Conservation (phyloP, 768 basidiomycete genomes). For the Boletus tylopilopsis region DNA sequence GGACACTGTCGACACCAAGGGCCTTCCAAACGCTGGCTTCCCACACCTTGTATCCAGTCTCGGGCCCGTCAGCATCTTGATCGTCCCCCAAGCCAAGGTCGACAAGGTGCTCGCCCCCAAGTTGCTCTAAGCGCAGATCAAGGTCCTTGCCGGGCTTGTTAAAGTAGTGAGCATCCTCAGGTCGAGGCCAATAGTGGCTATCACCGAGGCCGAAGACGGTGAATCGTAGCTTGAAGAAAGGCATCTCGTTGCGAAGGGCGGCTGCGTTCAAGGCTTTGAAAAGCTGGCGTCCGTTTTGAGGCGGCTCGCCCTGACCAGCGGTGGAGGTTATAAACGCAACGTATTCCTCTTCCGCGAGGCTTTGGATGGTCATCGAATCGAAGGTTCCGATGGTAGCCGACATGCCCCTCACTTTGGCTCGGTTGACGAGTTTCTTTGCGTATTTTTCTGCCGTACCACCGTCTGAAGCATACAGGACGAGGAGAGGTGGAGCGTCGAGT, state of each 20-base stretch:
- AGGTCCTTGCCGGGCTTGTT: constrained; percentile 96
- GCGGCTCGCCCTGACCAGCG: constrained; percentile 96
- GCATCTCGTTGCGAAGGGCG: constrained; percentile 43
- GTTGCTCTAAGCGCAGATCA: constrained; percentile 68
- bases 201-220: constrained; percentile 95
- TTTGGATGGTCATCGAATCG: constrained; percentile 77
- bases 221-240: constrained; percentile 64
- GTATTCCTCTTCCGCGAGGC: constrained; percentile 66
- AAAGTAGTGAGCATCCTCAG: constrained; percentile 97
- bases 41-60: constrained; percentile 97
- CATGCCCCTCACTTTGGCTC: constrained; percentile 83
- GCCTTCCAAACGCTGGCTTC: constrained; percentile 92
- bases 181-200: constrained; percentile 97
- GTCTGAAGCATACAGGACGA: constrained; percentile 92
- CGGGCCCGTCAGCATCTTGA: constrained; percentile 93
- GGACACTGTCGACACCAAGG: constrained; percentile 84
- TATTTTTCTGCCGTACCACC: constrained; percentile 95
- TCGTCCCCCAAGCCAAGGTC: constrained; percentile 89
- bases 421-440: constrained; percentile 79
- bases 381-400: constrained; percentile 70
- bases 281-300: constrained; percentile 91
- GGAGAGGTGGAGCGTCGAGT: constrained; percentile 84
- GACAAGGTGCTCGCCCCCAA: constrained; percentile 76
- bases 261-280: constrained; percentile 81
- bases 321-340: constrained; percentile 88